Evolutionary conservation across 148 eudicot genomes (phyloP), one percentile per base, ranked within the genome.

Genomic region (Hydrangea macrophylla): DNA sequence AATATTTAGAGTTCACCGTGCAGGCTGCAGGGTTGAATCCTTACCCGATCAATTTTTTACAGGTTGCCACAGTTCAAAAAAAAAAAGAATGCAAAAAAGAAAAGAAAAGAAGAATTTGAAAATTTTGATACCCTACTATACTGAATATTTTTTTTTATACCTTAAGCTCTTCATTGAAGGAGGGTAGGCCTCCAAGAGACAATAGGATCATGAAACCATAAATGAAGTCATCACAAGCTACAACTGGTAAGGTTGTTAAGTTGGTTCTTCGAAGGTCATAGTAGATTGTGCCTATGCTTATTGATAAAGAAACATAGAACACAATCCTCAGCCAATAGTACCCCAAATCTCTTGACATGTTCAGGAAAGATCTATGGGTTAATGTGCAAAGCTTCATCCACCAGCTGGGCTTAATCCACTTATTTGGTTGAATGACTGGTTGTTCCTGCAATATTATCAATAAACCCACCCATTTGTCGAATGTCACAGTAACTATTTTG

Each of bases 261-360:
- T 45, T 44, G 37, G 26, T 53, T 15, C 2, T 45, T 3, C 57
- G 8, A n/a, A 50, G 44, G 58, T 50, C 26, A 17, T 27, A 25
- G 51, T 28, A 65, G 35, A 65, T 12, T 25, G 58, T 28, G 25
- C 69, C 69, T 22, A 51, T 0, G 35, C 39, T 6, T 32, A 50
- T 27, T 7, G 69, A 65, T 65, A 51, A 7, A 2, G 26, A 65
- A 5, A 65, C 18, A 39, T 45, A 65, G 57, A 65, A 65, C n/a
- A 27, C 69, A 56, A 65, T 45, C 13, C 69, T 65, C 1, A 65
- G 9, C 69, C 69, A 65, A 18, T 27, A 65, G 69, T 64, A 64
- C 24, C 69, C 69, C 5, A 50, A 26, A 28, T 65, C 69, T 25
- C 69, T 17, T 3, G 27, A 50, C 69, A 65, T 65, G 69, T 65